Evolutionary conservation across 148 eudicot species (phyloP), one percentile per base, ranked within the genome.

Genomic region (Arbutus unedo): DNA sequence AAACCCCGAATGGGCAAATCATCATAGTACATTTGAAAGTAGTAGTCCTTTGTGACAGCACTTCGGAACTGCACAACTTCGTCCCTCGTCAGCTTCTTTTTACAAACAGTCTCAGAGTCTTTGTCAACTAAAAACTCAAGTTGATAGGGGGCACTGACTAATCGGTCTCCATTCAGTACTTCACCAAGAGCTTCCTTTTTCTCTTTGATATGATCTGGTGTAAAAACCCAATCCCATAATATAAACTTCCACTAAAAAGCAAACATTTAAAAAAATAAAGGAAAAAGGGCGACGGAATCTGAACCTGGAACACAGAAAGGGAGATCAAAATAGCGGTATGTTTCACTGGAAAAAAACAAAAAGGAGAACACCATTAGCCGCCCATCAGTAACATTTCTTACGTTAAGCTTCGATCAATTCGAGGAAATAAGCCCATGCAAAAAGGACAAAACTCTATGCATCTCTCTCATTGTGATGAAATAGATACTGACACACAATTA

Each of bases 141-240:
- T 77, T 86, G 86, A 85, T 92, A 92, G 15, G 90, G 93, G 60
- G 91, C 94, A 85, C 87, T 89, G 64, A 92, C 93, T 31, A 92
- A 79, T 62, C 93, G 93, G 84, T 92, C 94, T 19, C 94, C 94
- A 85, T 92, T 92, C 83, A 92, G 48, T 3, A 90, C 88, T 85
- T 92, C 94, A n/a, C 92, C 94, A 38, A 92, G 94, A 79, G 94
- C 93, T 89, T 92, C 94, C 78, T 85, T 88, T 82, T 90, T 92
- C 82, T 92, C 94, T 68, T 86, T 89, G 83, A 92, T 56, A 80
- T 88, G 87, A 78, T 71, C 91, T 92, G 86, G 77, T 48, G 25
- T 82, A 18, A 8, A 47, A 66, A 43, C 10, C 25, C 71, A 8
- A 31, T 3, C 16, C 68, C 8, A 51, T 15, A 49, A 48, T 14